Evolutionary conservation across 2,329 filamentous ascomycete species (phyloP).

Genomic region (Chaetothyriales sp.): DNA sequence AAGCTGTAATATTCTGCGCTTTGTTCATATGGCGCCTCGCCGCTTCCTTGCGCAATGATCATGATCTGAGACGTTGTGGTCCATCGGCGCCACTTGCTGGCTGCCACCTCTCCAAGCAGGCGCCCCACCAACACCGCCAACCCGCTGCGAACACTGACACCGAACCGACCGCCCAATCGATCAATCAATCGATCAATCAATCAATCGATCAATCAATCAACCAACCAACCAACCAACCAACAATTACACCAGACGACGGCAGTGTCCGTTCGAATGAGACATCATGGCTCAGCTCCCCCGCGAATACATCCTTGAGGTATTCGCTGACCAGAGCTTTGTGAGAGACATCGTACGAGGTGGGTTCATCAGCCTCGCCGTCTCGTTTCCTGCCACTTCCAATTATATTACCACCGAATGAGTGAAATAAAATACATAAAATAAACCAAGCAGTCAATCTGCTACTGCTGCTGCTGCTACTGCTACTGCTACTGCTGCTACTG

Average conservation of each 20-base stretch:
- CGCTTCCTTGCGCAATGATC: slow-evolving; percentile 1
- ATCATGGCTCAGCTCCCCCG: slow-evolving; percentile 41
- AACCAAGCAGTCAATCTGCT: background rate
- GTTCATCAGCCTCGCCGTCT: slow-evolving; percentile 9
- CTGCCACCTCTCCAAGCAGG: slow-evolving; percentile 5
- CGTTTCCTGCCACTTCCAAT: background rate
- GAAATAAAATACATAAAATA: no score
- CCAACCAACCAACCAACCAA: background rate
- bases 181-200: background rate
- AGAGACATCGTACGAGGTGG: slow-evolving; percentile 85
- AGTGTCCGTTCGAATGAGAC: background rate
- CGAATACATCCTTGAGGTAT: slow-evolving; percentile 86
- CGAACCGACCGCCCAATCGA: no score
- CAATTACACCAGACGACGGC: background rate
- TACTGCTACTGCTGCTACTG: no score
- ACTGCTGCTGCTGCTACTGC: no score
- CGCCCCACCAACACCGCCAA: slow-evolving; percentile 3
- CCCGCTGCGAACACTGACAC: no score
- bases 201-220: no score
- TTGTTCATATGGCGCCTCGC: background rate
- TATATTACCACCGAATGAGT: background rate
- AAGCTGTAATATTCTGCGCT: background rate
- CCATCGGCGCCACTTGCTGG: slow-evolving; percentile 16
- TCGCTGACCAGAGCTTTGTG: slow-evolving; percentile 77
- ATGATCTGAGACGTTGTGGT: slow-evolving; percentile 11